Conservation (phyloP, 208 protist species). For the Trypanosomatidae sp. region DNA sequence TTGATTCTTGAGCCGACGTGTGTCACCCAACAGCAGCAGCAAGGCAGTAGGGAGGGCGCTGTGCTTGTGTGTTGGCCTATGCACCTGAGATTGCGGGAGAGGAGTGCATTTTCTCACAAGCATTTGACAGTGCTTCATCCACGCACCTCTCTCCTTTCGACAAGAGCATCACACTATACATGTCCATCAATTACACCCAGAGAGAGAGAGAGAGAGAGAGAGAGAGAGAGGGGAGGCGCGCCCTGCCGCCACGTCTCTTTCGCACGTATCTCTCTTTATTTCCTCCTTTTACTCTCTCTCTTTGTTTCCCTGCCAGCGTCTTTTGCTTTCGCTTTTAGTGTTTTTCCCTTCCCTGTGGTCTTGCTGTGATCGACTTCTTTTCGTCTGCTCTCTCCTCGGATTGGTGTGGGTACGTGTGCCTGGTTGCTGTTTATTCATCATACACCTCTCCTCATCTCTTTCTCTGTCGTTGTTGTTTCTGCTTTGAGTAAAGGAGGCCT, state of each 20-base stretch:
- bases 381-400: background rate
- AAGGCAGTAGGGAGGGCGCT: background rate
- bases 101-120: background rate
- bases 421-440: background rate
- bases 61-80: background rate
- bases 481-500: background rate
- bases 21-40: background rate
- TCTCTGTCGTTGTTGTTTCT: background rate
- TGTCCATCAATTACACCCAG: background rate
- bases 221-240: background rate
- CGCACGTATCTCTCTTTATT: background rate
- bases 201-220: background rate
- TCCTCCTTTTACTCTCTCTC: background rate
- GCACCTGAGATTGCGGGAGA: background rate
- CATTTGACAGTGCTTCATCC: background rate
- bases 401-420: background rate
- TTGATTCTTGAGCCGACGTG: background rate
- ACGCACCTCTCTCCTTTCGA: background rate
- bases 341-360: constrained; percentile 1
- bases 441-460: constrained; percentile 4
- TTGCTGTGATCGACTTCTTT: background rate
- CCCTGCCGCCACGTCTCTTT: background rate
- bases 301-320: background rate
- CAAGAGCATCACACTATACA: background rate
- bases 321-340: background rate